Evolutionary conservation across 2,329 filamentous ascomycete species (phyloP), one percentile per base, ranked within the genome.

Genomic region (Trichoderma arundinaceum): DNA sequence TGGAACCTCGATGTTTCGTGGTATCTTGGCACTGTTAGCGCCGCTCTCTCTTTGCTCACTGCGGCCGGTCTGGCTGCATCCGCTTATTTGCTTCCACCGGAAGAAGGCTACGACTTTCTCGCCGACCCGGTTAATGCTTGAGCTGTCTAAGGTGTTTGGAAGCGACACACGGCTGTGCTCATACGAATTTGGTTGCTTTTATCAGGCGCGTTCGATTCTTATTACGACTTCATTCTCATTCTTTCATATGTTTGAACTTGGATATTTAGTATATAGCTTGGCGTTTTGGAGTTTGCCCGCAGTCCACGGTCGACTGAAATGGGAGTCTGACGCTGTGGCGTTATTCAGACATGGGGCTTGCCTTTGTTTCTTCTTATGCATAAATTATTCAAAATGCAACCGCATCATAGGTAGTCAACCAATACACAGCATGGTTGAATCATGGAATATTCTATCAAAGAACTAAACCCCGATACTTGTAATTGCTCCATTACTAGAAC

Each of bases 1-100:
- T 97, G 92, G 91, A 83, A 84, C 66, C 84, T 97, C 63, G 93
- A 92, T 73, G 86, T 85, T 62, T 92, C 91, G 1, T 97, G 91
- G 87, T 85, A 90, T 38, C 84, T 96, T 63, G 88, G 86, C 72
- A 84, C 83, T 6, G 76, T 83, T 28, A 87, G 86, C 67, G 87
- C 83, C 54, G 75, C 77, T 28, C 75, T 89, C 1, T 83, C 83
- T 28, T 74, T 87, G 2, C 66, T 87, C 9, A 78, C 81, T 12
- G 87, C 85, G 1, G 78, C 82, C 13, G 87, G 85, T 12, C 81
- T 97, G 62, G 81, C 85, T 1, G 78, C 87, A 10, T 90, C 91
- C 1, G 90, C 89, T 5, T 86, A 88, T 66, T 77, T 90, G 22
- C 81, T 97, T 49, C 90, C 92, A 0, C 85, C 88, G 0, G 94